Base-by-base conservation (phyloP, 2,329 filamentous ascomycete genomes). In the Claviceps pazoutovae region DNA sequence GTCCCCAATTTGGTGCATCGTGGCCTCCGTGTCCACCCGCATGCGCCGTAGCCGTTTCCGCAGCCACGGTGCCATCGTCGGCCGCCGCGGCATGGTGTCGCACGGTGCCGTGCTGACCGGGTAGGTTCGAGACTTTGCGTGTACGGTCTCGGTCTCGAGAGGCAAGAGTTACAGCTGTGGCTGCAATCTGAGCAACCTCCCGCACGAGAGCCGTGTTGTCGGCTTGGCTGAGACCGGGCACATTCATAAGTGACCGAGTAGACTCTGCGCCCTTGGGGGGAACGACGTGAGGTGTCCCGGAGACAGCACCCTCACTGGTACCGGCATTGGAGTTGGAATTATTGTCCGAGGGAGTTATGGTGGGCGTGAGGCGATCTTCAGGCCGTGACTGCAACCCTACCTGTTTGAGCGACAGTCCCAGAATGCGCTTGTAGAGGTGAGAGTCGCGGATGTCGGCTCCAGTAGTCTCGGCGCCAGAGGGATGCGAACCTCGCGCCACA, bases 1-100 rank as follows among this genome's bases (percentile, higher is more conserved):
- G 83, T 61, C 91, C 88, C 93, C 93, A 98, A 65, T 98, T 98
- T 4, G 93, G 93, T n/a, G 93, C 93, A 67, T 98, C 93, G 61
- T 98, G 94, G 1, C 91, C 90, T 46, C 86, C 87, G 50, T 76
- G 75, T 14, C 68, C 61, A 41, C 57, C 59, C 43, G 59, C 62
- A 41, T 62, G 63, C n/a, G 58, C 60, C 42, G 69, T 69, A 0
- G 62, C 66, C 7, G 63, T 61, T 37, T 62, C 61, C 2, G 59
- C 61, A n/a, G 60, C 64, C 0, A 60, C 60, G 2, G 56, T 59
- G 3, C 55, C 58, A 5, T 56, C 70, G 17, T 64, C 61, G 5
- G 67, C 64, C 14, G 71, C 69, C 37, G 61, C 51, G 17, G 53
- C 34, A 43, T 55, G 74, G 56, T 62, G 50, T 57, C 58, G 51